Conservation (phyloP, 768 basidiomycete species). For the Hygrocybe coccinea region DNA sequence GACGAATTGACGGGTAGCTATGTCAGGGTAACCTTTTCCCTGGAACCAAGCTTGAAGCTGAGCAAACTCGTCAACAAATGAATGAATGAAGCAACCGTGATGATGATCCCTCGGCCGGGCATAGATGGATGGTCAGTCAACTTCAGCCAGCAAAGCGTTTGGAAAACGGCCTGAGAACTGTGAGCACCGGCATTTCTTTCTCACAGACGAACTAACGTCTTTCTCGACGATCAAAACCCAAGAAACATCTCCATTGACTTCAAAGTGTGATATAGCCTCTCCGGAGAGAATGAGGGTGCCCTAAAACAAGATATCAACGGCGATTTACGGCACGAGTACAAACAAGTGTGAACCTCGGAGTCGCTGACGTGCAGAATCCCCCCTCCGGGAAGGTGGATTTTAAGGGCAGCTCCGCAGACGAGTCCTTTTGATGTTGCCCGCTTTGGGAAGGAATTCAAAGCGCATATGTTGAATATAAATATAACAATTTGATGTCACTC, state of each 20-base stretch:
- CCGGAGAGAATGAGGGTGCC: constrained; percentile 71
- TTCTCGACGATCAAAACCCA: constrained; percentile 94
- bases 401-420: constrained; percentile 62
- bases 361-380: constrained; percentile 48
- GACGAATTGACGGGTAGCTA: constrained; percentile 83
- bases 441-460: constrained; percentile 38
- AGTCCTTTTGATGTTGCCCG: constrained; percentile 88
- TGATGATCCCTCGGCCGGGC: constrained; percentile 63
- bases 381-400: constrained; percentile 53
- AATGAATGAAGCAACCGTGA: constrained; percentile 52
- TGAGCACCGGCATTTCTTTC: no score
- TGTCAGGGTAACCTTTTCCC: constrained; percentile 97
- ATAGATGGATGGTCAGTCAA: constrained; percentile 47
- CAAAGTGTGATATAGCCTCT: constrained; percentile 64
- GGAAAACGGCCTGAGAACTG: constrained; percentile 78
- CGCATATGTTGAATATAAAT: background rate
- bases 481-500: constrained; percentile 13
- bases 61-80: background rate
- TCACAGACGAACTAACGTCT: constrained; percentile 69
- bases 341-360: constrained; percentile 45
- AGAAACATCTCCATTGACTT: constrained; percentile 46
- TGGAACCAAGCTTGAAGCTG: constrained; percentile 27
- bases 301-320: constrained; percentile 33
- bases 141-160: constrained; percentile 63
- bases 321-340: background rate